These are phyloP conservation scores for Neoascochyta sp. DNA, from an alignment of 2,329 filamentous ascomycete species.

Conservation along the genomic window DNA sequence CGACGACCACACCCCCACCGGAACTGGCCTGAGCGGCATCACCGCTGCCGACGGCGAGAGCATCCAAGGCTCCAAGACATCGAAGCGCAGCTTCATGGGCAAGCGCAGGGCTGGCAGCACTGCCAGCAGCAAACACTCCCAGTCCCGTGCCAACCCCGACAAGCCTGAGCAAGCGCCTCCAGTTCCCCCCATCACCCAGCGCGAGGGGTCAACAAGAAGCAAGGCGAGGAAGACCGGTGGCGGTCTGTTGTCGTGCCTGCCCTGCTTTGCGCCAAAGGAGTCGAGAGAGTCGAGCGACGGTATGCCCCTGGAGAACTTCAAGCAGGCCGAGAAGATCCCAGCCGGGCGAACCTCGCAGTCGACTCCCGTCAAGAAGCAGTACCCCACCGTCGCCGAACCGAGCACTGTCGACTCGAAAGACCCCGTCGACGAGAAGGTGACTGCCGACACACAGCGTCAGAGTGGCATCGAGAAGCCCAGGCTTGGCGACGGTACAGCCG, in stretches of 20 bases:
- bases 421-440: constrained; percentile 44
- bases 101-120: constrained; percentile 46
- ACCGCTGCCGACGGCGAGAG: constrained; percentile 47
- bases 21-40: constrained; percentile 43
- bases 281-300: constrained; percentile 41
- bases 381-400: constrained; percentile 39
- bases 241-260: constrained; percentile 52
- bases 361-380: constrained; percentile 44
- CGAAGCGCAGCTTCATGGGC: constrained; percentile 45
- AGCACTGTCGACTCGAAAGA: constrained; percentile 46
- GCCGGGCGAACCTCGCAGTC: constrained; percentile 47
- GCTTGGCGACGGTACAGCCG: constrained; percentile 19
- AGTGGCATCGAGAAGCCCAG: constrained; percentile 22
- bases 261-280: constrained; percentile 65
- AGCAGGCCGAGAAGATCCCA: constrained; percentile 39
- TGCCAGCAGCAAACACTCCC: constrained; percentile 46
- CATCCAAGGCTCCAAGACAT: constrained; percentile 43
- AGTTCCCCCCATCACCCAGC: constrained; percentile 25
- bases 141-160: constrained; percentile 38
- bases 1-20: constrained; percentile 33
- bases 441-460: constrained; percentile 20
- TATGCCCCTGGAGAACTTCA: constrained; percentile 48
- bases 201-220: constrained; percentile 35
- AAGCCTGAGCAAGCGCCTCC: constrained; percentile 38
- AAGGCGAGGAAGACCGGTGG: constrained; percentile 42